phyloP scores from a whole-genome alignment of 495 filamentous ascomycete species.

The Massariosphaeria phaeospora region DNA sequence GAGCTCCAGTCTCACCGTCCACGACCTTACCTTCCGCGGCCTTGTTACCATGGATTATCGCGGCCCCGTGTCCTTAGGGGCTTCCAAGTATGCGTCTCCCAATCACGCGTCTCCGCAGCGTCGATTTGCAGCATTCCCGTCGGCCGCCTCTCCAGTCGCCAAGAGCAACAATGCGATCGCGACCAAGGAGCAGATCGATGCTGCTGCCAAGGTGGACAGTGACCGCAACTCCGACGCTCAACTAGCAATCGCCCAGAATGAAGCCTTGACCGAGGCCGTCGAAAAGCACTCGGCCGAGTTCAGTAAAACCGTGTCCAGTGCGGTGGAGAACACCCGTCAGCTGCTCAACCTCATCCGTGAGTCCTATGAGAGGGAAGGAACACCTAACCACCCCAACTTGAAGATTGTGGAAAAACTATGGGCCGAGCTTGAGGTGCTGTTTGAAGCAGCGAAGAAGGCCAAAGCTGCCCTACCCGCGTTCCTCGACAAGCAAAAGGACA shows the following conservation, averaged over 20 bases:
- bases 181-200: constrained; percentile 15
- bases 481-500: constrained; percentile 23
- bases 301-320: constrained; percentile 1
- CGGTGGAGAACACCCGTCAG: constrained; percentile 3
- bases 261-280: not conserved
- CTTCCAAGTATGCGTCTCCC: constrained; percentile 7
- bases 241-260: constrained; percentile 9
- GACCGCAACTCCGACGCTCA: constrained; percentile 2
- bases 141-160: not conserved
- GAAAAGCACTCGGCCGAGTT: constrained; percentile 2
- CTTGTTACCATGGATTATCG: too few relatives aligned
- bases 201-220: not conserved
- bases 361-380: not conserved
- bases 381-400: not conserved
- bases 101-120: not conserved
- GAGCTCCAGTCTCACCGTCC: too few relatives aligned
- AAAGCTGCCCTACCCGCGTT: constrained; percentile 10
- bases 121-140: not conserved
- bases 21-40: too few relatives aligned
- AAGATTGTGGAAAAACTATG: constrained; percentile 5
- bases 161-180: constrained; percentile 2
- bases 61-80: not conserved
- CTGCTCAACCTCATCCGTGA: constrained; percentile 8
- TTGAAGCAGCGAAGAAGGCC: constrained; percentile 1
- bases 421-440: constrained; percentile 18